Conservation (phyloP, 495 filamentous ascomycete species). For the Jackrogersella multiformis region DNA sequence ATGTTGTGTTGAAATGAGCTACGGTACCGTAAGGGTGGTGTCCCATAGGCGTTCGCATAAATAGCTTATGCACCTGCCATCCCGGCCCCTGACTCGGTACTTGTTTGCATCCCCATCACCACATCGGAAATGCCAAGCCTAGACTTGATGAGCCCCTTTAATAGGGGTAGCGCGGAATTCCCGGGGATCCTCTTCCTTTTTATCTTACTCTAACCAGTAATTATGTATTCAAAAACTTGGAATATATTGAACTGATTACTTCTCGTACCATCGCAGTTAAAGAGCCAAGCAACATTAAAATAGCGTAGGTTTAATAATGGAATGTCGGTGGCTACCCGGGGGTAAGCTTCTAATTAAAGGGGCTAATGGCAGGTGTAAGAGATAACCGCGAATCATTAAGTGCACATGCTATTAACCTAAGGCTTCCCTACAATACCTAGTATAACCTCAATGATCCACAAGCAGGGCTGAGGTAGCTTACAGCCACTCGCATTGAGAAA, state of each 20-base stretch:
- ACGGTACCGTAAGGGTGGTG: slow-evolving; percentile 77
- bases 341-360: no score
- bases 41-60: slow-evolving; percentile 80
- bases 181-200: slow-evolving; percentile 72
- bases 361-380: no score
- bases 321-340: no score
- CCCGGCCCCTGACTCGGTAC: slow-evolving; percentile 77
- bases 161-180: slow-evolving; percentile 79
- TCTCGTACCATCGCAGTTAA: slow-evolving; percentile 65
- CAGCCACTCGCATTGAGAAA: neutral
- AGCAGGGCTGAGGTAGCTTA: neutral
- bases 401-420: neutral
- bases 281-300: no score
- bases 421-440: neutral
- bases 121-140: slow-evolving; percentile 83
- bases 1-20: slow-evolving; percentile 72
- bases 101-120: slow-evolving; percentile 86
- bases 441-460: neutral
- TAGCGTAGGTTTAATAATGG: no score
- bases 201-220: slow-evolving; percentile 78
- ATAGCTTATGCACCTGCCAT: slow-evolving; percentile 81
- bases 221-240: slow-evolving; percentile 64
- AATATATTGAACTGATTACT: slow-evolving; percentile 73
- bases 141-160: slow-evolving; percentile 80
- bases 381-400: no score